These are phyloP conservation scores for Boletus bicolor DNA, from an alignment of 768 basidiomycete genomes.

Conservation along the genomic window DNA sequence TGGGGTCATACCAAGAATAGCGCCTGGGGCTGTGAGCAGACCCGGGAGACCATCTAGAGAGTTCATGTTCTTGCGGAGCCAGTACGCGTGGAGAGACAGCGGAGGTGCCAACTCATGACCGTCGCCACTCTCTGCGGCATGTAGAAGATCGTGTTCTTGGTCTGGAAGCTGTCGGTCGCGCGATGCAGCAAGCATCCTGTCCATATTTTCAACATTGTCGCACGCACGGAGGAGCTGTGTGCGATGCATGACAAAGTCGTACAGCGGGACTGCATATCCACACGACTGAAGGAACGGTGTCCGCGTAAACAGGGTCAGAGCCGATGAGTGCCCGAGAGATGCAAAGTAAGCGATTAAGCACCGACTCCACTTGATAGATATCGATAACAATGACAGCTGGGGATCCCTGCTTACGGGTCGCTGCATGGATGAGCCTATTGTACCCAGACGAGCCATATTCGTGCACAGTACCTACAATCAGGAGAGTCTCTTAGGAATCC, in stretches of 20 bases:
- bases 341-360: conserved; percentile 18
- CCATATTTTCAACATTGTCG: conserved; percentile 40
- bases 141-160: not conserved
- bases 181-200: conserved; percentile 27
- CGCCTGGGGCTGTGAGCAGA: conserved; percentile 30
- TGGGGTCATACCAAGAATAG: conserved; percentile 5
- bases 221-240: conserved; percentile 44
- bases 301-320: not conserved
- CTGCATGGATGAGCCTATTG: conserved; percentile 45
- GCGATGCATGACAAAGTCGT: conserved; percentile 56
- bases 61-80: conserved; percentile 44
- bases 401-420: conserved; percentile 53
- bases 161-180: not conserved
- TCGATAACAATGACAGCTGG: conserved; percentile 59
- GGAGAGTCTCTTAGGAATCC: not conserved
- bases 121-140: not conserved
- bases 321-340: not conserved
- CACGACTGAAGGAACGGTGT: conserved; percentile 51
- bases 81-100: conserved; percentile 50
- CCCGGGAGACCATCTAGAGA: conserved; percentile 63
- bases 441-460: conserved; percentile 66
- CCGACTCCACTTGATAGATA: conserved; percentile 53
- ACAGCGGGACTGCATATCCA: conserved; percentile 62
- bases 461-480: conserved; percentile 47
- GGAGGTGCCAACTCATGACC: not conserved